Conservation (phyloP, 345 rosid species). For the Toxicodendron radicans region DNA sequence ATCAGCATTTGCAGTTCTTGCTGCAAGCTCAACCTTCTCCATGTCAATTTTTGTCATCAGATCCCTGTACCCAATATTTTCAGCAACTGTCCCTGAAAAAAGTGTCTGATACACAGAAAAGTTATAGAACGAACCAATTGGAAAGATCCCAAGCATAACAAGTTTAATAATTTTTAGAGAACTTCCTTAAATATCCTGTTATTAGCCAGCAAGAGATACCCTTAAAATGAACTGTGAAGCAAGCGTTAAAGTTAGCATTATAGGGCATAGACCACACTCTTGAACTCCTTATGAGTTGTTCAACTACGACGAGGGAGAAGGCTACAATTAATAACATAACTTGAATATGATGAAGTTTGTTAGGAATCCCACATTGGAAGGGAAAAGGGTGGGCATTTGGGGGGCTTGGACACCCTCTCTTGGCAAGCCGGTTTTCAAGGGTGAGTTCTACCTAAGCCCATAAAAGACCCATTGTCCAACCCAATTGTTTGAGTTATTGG, state of each 20-base stretch:
- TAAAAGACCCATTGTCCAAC: too few relatives aligned
- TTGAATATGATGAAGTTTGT: neutral
- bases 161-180: neutral
- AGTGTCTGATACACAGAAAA: conserved; percentile 49
- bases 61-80: conserved; percentile 91
- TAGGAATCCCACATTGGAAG: too few relatives aligned
- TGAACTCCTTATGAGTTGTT: neutral
- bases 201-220: neutral
- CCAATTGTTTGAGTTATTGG: too few relatives aligned
- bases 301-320: neutral
- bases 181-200: neutral
- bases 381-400: too few relatives aligned
- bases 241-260: neutral
- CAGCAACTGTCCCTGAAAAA: conserved; percentile 93
- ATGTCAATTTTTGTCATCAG: conserved; percentile 57
- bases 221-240: neutral
- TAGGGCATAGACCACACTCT: neutral
- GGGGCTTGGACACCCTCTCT: too few relatives aligned
- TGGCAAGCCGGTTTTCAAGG: too few relatives aligned
- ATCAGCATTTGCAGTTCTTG: conserved; percentile 80
- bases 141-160: neutral
- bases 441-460: too few relatives aligned
- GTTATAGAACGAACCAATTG: conserved; percentile 24
- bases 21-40: conserved; percentile 76
- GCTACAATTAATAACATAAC: neutral